phyloP scores from a whole-genome alignment of 208 protist species.

The Crithidia sp. region DNA sequence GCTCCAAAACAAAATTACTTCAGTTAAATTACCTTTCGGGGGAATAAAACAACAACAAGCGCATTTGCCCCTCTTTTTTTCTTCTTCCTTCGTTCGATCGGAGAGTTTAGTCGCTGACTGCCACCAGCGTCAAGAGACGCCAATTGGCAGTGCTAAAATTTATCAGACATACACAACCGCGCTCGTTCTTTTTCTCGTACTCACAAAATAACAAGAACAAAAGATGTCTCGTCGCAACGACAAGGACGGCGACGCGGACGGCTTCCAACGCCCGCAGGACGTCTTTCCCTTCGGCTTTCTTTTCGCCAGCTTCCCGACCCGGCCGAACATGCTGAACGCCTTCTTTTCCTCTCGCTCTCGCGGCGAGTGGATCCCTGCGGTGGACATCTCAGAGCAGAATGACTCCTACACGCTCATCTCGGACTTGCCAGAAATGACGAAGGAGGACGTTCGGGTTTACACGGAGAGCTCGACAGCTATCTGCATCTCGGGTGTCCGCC shows the following conservation, averaged over 20 bases:
- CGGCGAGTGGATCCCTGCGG: slow-evolving; percentile 74
- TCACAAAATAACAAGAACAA: neutral
- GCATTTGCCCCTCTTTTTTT: slow-evolving; percentile 2
- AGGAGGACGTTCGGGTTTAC: slow-evolving; percentile 69
- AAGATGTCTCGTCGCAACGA: slow-evolving; percentile 9
- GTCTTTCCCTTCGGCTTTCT: slow-evolving; percentile 18
- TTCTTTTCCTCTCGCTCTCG: slow-evolving; percentile 59
- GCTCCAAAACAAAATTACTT: too few relatives aligned
- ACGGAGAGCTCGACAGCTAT: slow-evolving; percentile 56
- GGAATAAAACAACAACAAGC: neutral
- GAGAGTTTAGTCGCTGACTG: too few relatives aligned
- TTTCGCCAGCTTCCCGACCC: neutral
- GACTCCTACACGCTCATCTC: slow-evolving; percentile 64
- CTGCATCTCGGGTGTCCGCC: slow-evolving; percentile 79
- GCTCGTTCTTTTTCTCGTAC: too few relatives aligned
- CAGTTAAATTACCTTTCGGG: too few relatives aligned
- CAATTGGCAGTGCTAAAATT: too few relatives aligned
- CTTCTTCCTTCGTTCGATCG: too few relatives aligned
- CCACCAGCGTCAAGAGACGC: too few relatives aligned
- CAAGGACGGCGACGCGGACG: slow-evolving; percentile 2
- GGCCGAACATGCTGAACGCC: slow-evolving; percentile 36
- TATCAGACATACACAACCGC: too few relatives aligned
- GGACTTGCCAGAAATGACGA: slow-evolving; percentile 79
- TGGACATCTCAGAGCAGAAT: slow-evolving; percentile 71
- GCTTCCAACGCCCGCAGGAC: neutral